A percentile compares a stretch with the other conserved stretches of the same genome.
These are phyloP conservation scores for Scutellaria minor DNA, from an alignment of 257 asterid species.

Conservation along the genomic window DNA sequence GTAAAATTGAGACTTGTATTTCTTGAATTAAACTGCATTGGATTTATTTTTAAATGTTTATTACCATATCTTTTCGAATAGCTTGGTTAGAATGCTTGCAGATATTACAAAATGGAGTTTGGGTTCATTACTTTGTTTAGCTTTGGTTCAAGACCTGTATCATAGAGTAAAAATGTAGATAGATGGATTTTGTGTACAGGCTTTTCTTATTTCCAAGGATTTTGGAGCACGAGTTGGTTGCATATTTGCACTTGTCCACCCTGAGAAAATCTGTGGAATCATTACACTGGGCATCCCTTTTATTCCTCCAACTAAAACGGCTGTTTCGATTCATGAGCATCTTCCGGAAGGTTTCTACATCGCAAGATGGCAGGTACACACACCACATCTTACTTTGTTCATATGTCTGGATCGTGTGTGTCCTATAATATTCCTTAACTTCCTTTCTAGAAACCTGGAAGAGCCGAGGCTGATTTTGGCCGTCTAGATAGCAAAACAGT, in stretches of 20 bases:
- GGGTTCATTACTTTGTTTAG: background rate
- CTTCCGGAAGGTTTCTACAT: conserved; percentile 68
- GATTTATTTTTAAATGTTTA: background rate
- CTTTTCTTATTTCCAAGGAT: conserved; percentile 54
- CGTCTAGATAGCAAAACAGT: conserved; percentile 53
- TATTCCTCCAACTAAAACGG: conserved; percentile 39
- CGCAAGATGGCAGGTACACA: conserved; percentile 68
- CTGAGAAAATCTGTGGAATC: conserved; percentile 53
- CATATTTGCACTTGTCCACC: conserved; percentile 51
- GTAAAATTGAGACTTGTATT: background rate
- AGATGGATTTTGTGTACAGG: conserved; percentile 37
- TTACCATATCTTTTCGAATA: background rate
- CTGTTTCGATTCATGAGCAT: conserved; percentile 5
- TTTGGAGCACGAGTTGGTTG: conserved; percentile 54
- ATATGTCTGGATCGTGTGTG: background rate
- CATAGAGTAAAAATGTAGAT: background rate
- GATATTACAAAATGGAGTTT: background rate
- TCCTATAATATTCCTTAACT: background rate
- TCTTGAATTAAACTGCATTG: background rate
- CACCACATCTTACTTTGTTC: background rate
- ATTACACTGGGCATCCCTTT: conserved; percentile 59
- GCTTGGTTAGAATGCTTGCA: background rate
- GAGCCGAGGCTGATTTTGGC: conserved; percentile 64
- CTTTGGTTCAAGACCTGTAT: background rate
- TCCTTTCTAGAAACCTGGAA: conserved; percentile 48